Percentiles rank a stretch among this genome's conserved stretches.
Conservation (phyloP, 768 basidiomycete genomes). For the Leccinum truebloodii region DNA sequence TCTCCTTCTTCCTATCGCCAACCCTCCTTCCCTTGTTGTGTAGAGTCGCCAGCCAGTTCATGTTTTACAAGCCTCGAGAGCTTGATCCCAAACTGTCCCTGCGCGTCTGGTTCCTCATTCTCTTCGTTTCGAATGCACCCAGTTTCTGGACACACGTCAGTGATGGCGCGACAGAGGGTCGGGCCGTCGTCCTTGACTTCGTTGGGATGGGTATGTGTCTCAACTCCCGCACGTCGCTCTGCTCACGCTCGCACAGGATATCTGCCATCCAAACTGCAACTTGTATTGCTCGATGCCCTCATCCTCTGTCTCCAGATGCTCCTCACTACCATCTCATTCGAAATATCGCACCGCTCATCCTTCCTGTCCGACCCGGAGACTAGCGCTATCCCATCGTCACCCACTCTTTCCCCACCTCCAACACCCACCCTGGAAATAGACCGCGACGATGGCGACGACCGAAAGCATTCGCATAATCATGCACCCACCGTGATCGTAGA, state of each 20-base stretch:
- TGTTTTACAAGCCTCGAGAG: conserved; percentile 68
- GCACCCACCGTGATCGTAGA: conserved; percentile 58
- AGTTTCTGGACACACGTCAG: conserved; percentile 63
- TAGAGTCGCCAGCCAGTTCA: conserved; percentile 60
- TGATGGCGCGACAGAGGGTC: conserved; percentile 53
- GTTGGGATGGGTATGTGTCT: conserved; percentile 66
- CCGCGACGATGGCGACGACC: conserved; percentile 13
- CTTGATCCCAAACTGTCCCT: conserved; percentile 64
- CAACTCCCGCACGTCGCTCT: neutral
- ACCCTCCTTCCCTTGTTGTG: conserved; percentile 43
- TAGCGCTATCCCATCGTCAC: conserved; percentile 28
- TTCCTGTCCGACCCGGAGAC: conserved; percentile 45
- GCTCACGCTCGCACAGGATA: conserved; percentile 42
- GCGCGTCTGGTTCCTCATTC: conserved; percentile 63
- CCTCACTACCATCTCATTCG: conserved; percentile 69
- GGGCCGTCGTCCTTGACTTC: conserved; percentile 73
- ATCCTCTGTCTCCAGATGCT: conserved; percentile 68
- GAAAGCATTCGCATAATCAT: conserved; percentile 24
- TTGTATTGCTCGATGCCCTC: conserved; percentile 65
- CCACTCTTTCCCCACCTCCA: conserved; percentile 23
- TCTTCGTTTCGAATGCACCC: conserved; percentile 57
- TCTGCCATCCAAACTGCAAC: conserved; percentile 62
- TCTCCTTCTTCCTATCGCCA: conserved; percentile 80
- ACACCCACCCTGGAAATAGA: conserved; percentile 30
- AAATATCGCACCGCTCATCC: conserved; percentile 45